These are phyloP conservation scores for Parmales sp. DNA, from an alignment of 108 stramenopile species.

Conservation along the genomic window DNA sequence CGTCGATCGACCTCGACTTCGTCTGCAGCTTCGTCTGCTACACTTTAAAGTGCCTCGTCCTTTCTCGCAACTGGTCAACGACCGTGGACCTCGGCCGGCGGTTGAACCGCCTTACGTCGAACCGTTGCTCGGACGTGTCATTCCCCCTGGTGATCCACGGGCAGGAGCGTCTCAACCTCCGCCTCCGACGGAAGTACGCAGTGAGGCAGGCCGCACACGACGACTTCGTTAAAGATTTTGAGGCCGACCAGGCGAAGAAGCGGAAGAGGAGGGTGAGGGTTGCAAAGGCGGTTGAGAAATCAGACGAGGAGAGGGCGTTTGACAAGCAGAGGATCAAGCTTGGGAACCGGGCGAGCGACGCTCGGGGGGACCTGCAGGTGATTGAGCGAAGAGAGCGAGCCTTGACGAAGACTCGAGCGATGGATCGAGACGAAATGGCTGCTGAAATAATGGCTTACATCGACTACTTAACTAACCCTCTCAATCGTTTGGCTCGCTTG, in stretches of 20 bases:
- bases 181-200: not conserved
- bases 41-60: not conserved
- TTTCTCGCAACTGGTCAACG: not conserved
- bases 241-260: conserved; percentile 8
- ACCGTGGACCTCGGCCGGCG: conserved; percentile 1
- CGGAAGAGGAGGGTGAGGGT: not conserved
- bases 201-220: not conserved
- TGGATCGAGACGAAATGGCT: too few relatives aligned
- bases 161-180: not conserved
- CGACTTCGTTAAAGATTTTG: not conserved
- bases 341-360: not conserved
- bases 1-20: not conserved
- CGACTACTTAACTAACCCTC: too few relatives aligned
- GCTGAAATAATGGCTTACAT: too few relatives aligned
- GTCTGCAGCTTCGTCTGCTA: not conserved
- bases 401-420: too few relatives aligned
- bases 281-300: not conserved
- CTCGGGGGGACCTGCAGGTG: conserved; percentile 3
- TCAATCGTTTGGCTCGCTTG: too few relatives aligned
- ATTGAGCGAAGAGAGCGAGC: too few relatives aligned
- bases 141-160: not conserved
- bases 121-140: not conserved
- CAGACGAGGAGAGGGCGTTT: conserved; percentile 7
- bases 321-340: conserved; percentile 9
- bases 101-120: not conserved